Evolutionary conservation across 2,329 filamentous ascomycete species (phyloP), one percentile per base, ranked within the genome.

Genomic region (Elsinoe ampelina): DNA sequence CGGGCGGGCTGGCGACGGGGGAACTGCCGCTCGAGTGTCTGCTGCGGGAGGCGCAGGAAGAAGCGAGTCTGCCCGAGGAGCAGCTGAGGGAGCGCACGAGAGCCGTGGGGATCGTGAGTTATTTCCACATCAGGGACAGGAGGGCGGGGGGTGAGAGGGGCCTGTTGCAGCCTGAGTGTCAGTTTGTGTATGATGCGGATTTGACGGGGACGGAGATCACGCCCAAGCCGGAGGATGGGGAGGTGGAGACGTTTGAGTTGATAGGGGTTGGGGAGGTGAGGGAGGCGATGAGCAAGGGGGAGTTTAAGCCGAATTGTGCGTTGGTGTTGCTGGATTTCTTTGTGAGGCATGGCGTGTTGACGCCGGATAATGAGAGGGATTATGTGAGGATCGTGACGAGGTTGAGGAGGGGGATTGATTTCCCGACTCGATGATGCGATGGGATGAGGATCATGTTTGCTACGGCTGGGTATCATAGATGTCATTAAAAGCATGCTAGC

Each of bases 241-340:
- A 98, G 73, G 93, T 95, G 3, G 88, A 90, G 66, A 81, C 83
- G 60, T 97, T 97, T 68, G 80, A 82, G 67, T 76, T 96, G 58
- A 84, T 83, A 80, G 83, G 79, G 1, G 78, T 96, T 39, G 81
- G 86, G n/a, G 80, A 95, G 71, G 81, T 95, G 43, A 80, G 84
- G 70, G 75, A 77, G 58, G 83, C 85, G 43, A 73, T 98, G 66
- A 79, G 77, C 13, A 74, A 76, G 54, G 89, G 87, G 12, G 80
- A 85, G 63, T 98, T 92, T 76, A 98, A 98, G 76, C 87, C 91
- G 1, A 97, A 97, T 70, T 96, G 91, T 71, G 86, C 87, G 12
- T 69, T 93, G 58, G 81, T 95, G 48, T 73, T 93, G 68, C 72
- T 96, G 45, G 90, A 97, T 70, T 98, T 97, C 73, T 87, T 98